Evolutionary conservation across 352 stramenopile species (phyloP), one percentile per base, ranked within the genome.

Genomic region (Thraustochytrium striatum): DNA sequence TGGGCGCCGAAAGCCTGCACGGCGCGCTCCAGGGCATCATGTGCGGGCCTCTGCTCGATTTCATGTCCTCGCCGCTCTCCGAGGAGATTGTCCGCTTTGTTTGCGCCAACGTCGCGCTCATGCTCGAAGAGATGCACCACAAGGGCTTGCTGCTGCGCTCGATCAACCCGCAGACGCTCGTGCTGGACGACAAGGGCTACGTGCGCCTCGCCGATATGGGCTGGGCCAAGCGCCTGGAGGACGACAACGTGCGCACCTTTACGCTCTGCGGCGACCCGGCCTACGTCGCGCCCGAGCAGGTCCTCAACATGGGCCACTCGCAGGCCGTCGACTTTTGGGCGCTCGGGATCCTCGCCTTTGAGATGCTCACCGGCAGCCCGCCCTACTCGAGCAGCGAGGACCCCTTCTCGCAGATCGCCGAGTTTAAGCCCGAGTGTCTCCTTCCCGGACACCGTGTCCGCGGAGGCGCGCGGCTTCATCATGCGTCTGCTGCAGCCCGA

Each of bases 261-360:
- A 98, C 94, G 35, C 82, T 98, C 1, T 98, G 94, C 83, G 94
- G 94, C 57, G 97, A 94, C 41, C 92, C 92, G 0, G 91, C 43
- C 41, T 83, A 83, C 47, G 52, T 83, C 32, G 69, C 79, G 13
- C 79, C 79, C n/a, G 79, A 83, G 50, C 70, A 80, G 36, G 47
- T 80, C 19, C 70, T 72, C 55, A 80, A 80, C 43, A 81, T 88
- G 35, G 84, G 88, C 7, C 93, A 94, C 81, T 88, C 88, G 44
- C 88, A 90, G 57, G 84, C 87, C 1, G 89, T 91, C n/a, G 91
- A 95, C 81, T 95, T 91, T 82, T 95, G 91, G 91, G 91, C 88
- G 7, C 82, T 94, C 11, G 90, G 90, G 28, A 86, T 94, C 9
- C 85, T 94, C 53, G 87, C 92, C 36, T 93, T 88, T 57, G 89